phyloP scores from a whole-genome alignment of 305 asterid species.

The Fraxinus platypoda region DNA sequence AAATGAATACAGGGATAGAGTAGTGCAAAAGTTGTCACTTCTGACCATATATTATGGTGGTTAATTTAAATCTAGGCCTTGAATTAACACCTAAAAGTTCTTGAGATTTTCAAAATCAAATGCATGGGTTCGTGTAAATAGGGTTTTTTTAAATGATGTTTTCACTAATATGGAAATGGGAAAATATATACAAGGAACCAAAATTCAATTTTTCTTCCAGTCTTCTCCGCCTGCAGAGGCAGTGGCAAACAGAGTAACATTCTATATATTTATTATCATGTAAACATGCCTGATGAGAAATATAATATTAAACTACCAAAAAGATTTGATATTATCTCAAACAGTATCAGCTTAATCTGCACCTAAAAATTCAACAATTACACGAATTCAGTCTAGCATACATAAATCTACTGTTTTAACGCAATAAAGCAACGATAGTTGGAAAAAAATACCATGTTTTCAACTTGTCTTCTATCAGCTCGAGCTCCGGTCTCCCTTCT shows the following conservation, averaged over 20 bases:
- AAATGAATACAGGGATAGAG: not conserved
- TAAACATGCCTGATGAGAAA: not conserved
- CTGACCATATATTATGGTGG: not conserved
- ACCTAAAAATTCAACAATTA: not conserved
- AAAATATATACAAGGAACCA: not conserved
- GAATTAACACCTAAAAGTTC: not conserved
- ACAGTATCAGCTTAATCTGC: slow-evolving; percentile 2
- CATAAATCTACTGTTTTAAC: slow-evolving; percentile 11
- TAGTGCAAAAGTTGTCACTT: not conserved
- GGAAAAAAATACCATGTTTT: slow-evolving; percentile 43
- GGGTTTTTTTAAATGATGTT: not conserved
- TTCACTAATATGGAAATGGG: not conserved
- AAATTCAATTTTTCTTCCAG: not conserved
- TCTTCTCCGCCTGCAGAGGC: not conserved
- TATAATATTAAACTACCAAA: not conserved
- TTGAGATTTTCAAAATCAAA: not conserved
- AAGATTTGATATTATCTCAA: not conserved
- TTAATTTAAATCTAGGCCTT: not conserved
- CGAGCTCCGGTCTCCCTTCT: slow-evolving; percentile 39
- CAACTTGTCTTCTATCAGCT: slow-evolving; percentile 38
- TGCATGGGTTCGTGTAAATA: not conserved
- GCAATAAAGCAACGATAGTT: slow-evolving; percentile 15
- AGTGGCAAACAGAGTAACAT: not conserved
- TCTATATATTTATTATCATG: not conserved
- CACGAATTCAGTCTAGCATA: not conserved